Conservation (phyloP, 306 rosid species). For the Myrica gale region DNA sequence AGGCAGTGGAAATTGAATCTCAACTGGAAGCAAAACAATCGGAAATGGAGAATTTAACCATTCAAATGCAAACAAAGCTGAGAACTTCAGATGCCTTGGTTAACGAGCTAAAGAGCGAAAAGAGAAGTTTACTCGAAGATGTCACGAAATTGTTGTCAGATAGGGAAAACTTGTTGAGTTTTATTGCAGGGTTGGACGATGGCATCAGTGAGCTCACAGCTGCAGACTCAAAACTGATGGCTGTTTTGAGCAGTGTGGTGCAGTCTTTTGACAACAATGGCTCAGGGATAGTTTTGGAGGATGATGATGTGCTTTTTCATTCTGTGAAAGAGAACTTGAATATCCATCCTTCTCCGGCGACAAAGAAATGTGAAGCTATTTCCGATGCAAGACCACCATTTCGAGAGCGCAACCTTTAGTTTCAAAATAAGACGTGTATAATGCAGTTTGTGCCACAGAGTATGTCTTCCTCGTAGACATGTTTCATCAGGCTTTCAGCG, state of each 20-base stretch:
- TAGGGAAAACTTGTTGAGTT: conserved; percentile 51
- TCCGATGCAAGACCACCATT: conserved; percentile 56
- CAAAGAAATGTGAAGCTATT: conserved; percentile 47
- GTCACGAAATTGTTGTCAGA: conserved; percentile 51
- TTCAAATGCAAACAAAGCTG: conserved; percentile 55
- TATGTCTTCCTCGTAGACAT: background rate
- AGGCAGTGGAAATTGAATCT: conserved; percentile 55
- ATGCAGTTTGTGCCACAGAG: background rate
- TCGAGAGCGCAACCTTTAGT: conserved; percentile 56
- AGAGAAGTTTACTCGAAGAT: conserved; percentile 53
- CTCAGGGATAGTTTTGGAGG: conserved; percentile 25
- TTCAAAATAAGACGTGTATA: background rate
- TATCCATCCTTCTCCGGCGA: conserved; percentile 35
- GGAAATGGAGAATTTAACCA: conserved; percentile 39
- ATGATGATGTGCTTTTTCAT: conserved; percentile 33
- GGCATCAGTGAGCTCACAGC: conserved; percentile 46
- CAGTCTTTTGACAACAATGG: conserved; percentile 40
- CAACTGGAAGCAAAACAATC: conserved; percentile 47
- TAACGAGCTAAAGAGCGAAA: conserved; percentile 56
- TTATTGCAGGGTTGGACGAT: conserved; percentile 41
- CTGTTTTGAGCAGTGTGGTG: conserved; percentile 42
- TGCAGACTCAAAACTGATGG: conserved; percentile 47
- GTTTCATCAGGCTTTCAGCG: background rate
- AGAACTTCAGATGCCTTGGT: conserved; percentile 47
- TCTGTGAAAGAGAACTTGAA: conserved; percentile 47